Base-by-base conservation (phyloP, 2,329 filamentous ascomycete species). In the Leptographium wingfieldii region DNA sequence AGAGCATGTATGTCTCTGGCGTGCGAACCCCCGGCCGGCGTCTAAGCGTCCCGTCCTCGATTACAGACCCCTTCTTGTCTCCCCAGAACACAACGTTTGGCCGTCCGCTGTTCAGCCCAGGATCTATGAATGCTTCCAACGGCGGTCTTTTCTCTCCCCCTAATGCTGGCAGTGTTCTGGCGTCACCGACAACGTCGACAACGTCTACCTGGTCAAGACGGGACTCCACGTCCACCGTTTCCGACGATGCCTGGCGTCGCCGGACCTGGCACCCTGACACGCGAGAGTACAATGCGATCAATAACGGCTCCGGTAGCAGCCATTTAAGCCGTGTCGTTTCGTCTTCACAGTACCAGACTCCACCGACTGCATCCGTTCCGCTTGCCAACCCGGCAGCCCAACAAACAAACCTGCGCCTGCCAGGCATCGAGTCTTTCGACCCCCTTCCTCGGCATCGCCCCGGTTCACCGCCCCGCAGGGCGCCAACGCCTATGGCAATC, bases 371-470 rank as follows among this genome's bases (percentile, higher is more conserved):
- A 67, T 82, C 68, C 72, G 81, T 74, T 68, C 80, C 61, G 69
- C 29, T 76, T 38, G 74, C 72, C 48, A 77, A 71, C 60, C 71
- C 68, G 57, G 74, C 70, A 6, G 70, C 70, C 46, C 83, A 73
- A 70, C 84, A 86, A 66, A 81, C 78, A 7, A 73, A 79, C 5
- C 76, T 90, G 16, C 84, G 90, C 48, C 79, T 96, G 16, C 92
- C 92, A 0, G 91, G 92, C 16, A 96, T 96, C 65, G 90, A 95
- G 70, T 95, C 90, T 19, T 96, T 96, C 67, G 90, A 92, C 68
- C 85, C 89, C 60, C 77, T 88, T 29, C 86, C 84, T 31, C 81
- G 82, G 60, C 80, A 81, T 61, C 81, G 80, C 25, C 80, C 84
- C 1, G 70, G 77, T 14, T 82, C 87, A 0, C 84, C 86, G 9